These are phyloP conservation scores for Ammopiptanthus mongolicus DNA, from an alignment of 306 rosid genomes.

Conservation along the genomic window DNA sequence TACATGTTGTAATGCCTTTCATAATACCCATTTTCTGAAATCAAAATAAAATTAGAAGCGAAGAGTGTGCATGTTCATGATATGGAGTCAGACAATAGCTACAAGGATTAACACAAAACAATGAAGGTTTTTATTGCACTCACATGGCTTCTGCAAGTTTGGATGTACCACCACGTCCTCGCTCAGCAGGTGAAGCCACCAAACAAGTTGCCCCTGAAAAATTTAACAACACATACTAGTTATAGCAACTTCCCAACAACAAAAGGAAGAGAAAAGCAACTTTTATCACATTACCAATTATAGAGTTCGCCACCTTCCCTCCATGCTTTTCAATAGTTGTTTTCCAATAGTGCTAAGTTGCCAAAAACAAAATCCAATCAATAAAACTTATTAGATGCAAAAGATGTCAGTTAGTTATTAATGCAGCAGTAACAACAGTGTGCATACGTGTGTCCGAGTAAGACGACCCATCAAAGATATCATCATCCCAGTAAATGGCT, in stretches of 20 bases:
- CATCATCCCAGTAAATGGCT: constrained; percentile 68
- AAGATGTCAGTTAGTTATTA: background rate
- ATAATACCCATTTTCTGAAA: background rate
- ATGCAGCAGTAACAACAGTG: background rate
- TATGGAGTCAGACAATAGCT: background rate
- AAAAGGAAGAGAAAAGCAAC: background rate
- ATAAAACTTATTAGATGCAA: background rate
- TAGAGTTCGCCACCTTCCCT: constrained; percentile 61
- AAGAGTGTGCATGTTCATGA: background rate
- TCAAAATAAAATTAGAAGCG: background rate
- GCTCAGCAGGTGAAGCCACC: constrained; percentile 59
- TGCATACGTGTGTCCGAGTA: constrained; percentile 59
- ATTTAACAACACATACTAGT: background rate
- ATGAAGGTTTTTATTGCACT: constrained; percentile 5
- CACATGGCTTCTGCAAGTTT: constrained; percentile 72
- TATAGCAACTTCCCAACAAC: background rate
- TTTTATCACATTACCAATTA: constrained; percentile 34
- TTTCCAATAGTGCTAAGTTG: constrained; percentile 61
- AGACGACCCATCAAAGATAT: constrained; percentile 85
- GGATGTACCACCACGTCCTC: constrained; percentile 62
- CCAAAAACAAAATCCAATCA: background rate
- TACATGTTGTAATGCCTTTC: background rate
- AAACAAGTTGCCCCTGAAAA: constrained; percentile 61
- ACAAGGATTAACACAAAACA: background rate
- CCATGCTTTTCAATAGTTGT: constrained; percentile 64